Evolutionary conservation across 306 rosid genomes (phyloP).

Genomic region (peach (Prunus persica)): Prunus_persica_NCBIv2 NC_034014.1:25699501-25700000

Average conservation of each 20-base stretch:
- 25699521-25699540: slow-evolving; percentile 21
- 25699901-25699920: neutral
- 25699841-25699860: neutral
- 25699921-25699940: neutral
- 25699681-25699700: neutral
- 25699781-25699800: neutral
- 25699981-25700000: no score
- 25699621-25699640: no score
- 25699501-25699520: neutral
- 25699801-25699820: slow-evolving; percentile 14
- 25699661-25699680: slow-evolving; percentile 5
- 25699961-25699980: fast-evolving
- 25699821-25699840: neutral
- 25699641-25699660: neutral
- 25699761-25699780: slow-evolving; percentile 24
- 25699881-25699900: neutral
- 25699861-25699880: neutral
- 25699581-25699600: slow-evolving; percentile 17
- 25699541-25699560: neutral
- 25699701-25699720: slow-evolving; percentile 16
- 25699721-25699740: slow-evolving; percentile 27
- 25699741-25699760: slow-evolving; percentile 15
- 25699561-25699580: neutral
- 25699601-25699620: no score
- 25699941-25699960: no score